A percentile compares a stretch with the other conserved stretches of the same genome.
phyloP scores from a whole-genome alignment of 345 rosid species.

The Tarenaya hassleriana region DNA sequence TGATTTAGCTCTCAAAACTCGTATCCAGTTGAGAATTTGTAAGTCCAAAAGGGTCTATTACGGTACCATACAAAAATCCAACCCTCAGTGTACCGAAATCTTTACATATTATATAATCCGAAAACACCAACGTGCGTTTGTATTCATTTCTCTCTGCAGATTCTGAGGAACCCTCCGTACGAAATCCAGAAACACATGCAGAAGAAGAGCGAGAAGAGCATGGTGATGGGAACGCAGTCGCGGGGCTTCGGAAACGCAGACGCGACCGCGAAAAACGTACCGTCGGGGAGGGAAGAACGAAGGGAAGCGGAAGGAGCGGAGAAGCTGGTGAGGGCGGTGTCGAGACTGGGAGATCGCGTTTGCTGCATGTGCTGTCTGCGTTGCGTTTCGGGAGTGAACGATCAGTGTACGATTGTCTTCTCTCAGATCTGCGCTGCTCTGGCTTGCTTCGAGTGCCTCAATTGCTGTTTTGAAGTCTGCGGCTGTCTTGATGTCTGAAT shows the following conservation, averaged over 20 bases:
- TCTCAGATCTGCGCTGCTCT: conserved; percentile 66
- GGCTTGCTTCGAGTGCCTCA: conserved; percentile 63
- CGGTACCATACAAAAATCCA: too few species aligned
- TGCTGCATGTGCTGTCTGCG: conserved; percentile 87
- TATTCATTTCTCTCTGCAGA: neutral
- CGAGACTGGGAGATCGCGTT: conserved; percentile 41
- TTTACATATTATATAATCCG: too few species aligned
- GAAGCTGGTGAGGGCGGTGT: conserved; percentile 50
- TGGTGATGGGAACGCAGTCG: conserved; percentile 42
- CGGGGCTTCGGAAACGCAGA: conserved; percentile 63
- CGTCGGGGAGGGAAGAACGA: conserved; percentile 54
- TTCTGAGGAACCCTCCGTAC: conserved; percentile 22
- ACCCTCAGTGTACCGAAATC: too few species aligned
- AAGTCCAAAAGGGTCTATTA: too few species aligned
- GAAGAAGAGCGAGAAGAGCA: conserved; percentile 22
- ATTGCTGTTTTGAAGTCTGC: conserved; percentile 69
- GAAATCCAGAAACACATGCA: conserved; percentile 32
- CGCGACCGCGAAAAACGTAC: conserved; percentile 51
- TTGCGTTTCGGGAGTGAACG: conserved; percentile 45
- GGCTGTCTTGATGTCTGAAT: conserved; percentile 32
- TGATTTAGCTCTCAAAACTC: too few species aligned
- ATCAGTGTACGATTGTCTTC: conserved; percentile 50
- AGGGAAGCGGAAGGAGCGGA: conserved; percentile 50
- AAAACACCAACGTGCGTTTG: neutral
- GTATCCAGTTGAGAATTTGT: too few species aligned